Evolutionary conservation across 2,329 filamentous ascomycete species (phyloP).

Genomic region (Aphanoascus verrucosus): DNA sequence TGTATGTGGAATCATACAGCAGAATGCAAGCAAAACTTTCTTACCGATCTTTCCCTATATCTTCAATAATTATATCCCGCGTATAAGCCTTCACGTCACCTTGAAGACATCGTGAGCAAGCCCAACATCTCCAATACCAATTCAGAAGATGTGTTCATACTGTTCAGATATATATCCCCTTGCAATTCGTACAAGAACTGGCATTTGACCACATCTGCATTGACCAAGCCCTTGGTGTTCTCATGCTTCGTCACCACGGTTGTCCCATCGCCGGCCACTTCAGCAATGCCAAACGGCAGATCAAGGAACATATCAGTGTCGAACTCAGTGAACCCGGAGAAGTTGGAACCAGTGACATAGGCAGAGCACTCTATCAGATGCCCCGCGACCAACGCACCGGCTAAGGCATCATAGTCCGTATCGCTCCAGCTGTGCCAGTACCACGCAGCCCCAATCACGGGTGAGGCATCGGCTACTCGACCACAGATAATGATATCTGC

Average conservation of each 20-base stretch:
- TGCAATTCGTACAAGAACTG: slow-evolving; percentile 45
- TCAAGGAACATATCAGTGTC: slow-evolving; percentile 36
- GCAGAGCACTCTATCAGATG: slow-evolving; percentile 24
- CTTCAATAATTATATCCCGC: slow-evolving; percentile 27
- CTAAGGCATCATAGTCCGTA: slow-evolving; percentile 41
- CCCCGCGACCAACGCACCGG: slow-evolving; percentile 31
- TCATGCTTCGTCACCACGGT: slow-evolving; percentile 43
- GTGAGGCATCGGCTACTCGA: slow-evolving; percentile 41
- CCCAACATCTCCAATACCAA: neutral
- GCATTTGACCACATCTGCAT: slow-evolving; percentile 31
- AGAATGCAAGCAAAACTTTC: neutral
- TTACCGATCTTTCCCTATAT: slow-evolving; percentile 28
- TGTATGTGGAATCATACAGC: too few species aligned
- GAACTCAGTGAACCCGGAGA: slow-evolving; percentile 39
- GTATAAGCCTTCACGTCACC: slow-evolving; percentile 35
- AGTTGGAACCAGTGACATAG: slow-evolving; percentile 28
- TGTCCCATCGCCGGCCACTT: slow-evolving; percentile 38
- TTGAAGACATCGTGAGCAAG: neutral
- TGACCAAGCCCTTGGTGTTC: slow-evolving; percentile 29
- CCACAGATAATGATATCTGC: slow-evolving; percentile 44
- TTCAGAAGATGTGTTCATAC: neutral
- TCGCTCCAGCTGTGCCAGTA: slow-evolving; percentile 47
- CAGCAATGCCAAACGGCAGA: slow-evolving; percentile 41
- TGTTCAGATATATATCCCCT: slow-evolving; percentile 41
- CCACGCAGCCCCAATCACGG: slow-evolving; percentile 46